These are phyloP conservation scores for Fusarium globosum DNA, from an alignment of 2,329 filamentous ascomycete genomes.

Conservation along the genomic window DNA sequence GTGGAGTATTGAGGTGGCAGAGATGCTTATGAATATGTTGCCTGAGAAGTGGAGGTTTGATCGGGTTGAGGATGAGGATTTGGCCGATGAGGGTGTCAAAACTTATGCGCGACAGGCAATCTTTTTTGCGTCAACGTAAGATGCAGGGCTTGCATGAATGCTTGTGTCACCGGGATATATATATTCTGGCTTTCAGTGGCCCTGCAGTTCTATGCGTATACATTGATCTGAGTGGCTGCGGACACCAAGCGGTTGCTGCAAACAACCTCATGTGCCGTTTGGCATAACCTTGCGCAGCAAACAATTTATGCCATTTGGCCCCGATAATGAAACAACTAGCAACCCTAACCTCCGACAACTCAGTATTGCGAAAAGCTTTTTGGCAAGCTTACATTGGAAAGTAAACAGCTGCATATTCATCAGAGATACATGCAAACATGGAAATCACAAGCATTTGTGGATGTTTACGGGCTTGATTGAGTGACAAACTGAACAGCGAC, in stretches of 20 bases:
- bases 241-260: background rate
- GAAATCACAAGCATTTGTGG: background rate
- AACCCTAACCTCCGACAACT: background rate
- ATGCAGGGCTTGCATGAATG: background rate
- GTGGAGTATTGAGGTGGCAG: background rate
- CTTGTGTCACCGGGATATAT: no score
- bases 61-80: constrained; percentile 28
- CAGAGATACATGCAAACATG: accelerated
- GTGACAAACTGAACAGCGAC: background rate
- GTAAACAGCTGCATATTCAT: accelerated
- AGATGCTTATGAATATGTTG: background rate
- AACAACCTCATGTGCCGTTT: background rate
- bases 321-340: no score
- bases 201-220: background rate
- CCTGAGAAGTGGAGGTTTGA: constrained; percentile 21
- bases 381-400: background rate
- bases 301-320: background rate
- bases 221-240: no score
- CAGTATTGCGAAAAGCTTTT: background rate
- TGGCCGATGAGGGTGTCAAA: constrained; percentile 17
- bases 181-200: no score
- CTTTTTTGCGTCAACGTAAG: constrained; percentile 7
- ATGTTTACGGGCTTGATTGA: background rate
- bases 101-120: constrained; percentile 49
- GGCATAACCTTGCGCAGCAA: no score